Evolutionary conservation across 208 protist species (phyloP), one percentile per base, ranked within the genome.

Genomic region (Strigomonas culicis): DNA sequence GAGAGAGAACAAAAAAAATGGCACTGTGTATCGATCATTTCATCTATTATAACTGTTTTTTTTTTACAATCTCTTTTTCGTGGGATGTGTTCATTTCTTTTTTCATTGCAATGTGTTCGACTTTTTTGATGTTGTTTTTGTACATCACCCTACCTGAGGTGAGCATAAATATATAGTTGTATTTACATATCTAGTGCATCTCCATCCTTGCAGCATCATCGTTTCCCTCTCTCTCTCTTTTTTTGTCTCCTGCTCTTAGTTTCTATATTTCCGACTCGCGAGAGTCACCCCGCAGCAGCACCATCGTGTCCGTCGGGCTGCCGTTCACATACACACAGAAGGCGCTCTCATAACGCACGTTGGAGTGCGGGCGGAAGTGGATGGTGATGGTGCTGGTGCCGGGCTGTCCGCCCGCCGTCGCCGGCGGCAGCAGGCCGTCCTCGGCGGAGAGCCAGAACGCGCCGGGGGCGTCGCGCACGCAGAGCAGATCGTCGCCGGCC

Each of bases 231-330:
- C 10, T 39, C 6, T 39, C 10, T 3, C 10, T 39, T 39, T 39
- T 39, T 39, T 39, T 39, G 36, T 7, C 21, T 43, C 6, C 25
- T 22, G 10, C n/a, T 43, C 44, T 43, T 59, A 44, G n/a, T 63
- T 47, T 11, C 53, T 51, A 95, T 63, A 93, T 64, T 70, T 95
- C 90, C 2, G 83, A 85, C 66, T 90, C 86, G 47, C 90, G 80
- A 47, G 86, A 93, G 53, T 92, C 84, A 21, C 90, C 90, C 17
- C 79, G 72, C 36, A 95, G 63, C 10, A 80, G 27, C 11, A 95
- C 78, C 6, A 58, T 66, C 25, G 58, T 60, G 28, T 76, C 73
- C 2, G 76, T 60, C 17, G 75, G 39, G 30, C 70, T 30, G 41
- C 65, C 79, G 56, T 88, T 75, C 24, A 88, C 74, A 1, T 79